A percentile compares a stretch with the other conserved stretches of the same genome.
Evolutionary conservation across 75 land plant genomes (phyloP).

Genomic region (Adiantum capillusveneris): DNA sequence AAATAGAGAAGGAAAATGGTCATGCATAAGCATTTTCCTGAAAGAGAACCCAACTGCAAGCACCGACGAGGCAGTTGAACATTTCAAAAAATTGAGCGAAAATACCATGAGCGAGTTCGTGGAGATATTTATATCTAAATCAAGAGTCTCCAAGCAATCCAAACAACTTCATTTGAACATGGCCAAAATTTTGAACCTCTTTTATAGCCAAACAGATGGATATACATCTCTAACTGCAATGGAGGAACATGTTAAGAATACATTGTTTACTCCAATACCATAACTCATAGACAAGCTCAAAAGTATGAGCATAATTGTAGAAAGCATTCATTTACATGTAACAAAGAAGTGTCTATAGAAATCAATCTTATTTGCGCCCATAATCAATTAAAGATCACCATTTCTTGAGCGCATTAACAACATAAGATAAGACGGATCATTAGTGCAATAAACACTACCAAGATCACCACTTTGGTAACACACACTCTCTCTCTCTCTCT

Average conservation of each 20-base stretch:
- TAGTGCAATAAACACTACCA: no score
- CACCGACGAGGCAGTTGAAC: slow-evolving; percentile 27
- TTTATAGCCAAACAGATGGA: slow-evolving; percentile 65
- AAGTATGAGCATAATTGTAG: no score
- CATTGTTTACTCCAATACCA: no score
- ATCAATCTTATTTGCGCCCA: no score
- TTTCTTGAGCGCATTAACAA: no score
- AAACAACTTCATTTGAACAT: slow-evolving; percentile 70
- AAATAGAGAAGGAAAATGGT: slow-evolving; percentile 51
- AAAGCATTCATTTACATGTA: no score
- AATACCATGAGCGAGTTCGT: slow-evolving; percentile 39
- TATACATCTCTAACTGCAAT: slow-evolving; percentile 56
- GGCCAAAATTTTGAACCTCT: slow-evolving; percentile 51
- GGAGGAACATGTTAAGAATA: slow-evolving; percentile 29
- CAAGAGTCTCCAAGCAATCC: slow-evolving; percentile 51
- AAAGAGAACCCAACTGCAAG: slow-evolving; percentile 15
- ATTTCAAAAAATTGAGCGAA: slow-evolving; percentile 20
- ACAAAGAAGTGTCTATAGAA: no score
- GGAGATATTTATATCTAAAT: slow-evolving; percentile 32
- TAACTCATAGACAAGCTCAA: no score
- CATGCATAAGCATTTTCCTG: slow-evolving; percentile 36
- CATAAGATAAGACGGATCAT: no score
- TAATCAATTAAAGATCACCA: no score
- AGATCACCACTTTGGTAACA: no score
- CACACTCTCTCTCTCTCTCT: no score